Evolutionary conservation across 192 early-diverging fungal species (phyloP), one percentile per base, ranked within the genome.

Genomic region (Globomyces pollinis-pini): DNA sequence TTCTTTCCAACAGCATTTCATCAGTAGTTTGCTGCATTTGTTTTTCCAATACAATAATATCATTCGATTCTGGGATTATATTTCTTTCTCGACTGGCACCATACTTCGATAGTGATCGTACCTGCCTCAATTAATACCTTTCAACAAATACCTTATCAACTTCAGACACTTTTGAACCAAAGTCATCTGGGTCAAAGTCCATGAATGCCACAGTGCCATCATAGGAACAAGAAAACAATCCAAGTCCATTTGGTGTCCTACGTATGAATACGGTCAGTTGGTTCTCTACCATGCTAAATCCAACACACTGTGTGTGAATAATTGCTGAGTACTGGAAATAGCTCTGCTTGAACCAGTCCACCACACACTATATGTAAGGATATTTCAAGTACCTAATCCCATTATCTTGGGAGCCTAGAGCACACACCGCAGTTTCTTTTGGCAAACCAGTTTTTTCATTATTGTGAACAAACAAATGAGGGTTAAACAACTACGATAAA

Each of bases 221-320:
- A 61, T 93, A 87, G 7, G 93, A 96, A 60, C 89, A 91, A 3
- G 89, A 89, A 38, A 86, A 83, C 33, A 96, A 65, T n/a, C 64
- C 71, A 34, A 75, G 59, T 15, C 91, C 85, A 66, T 88, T 80
- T 0, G 88, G 81, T 34, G 88, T 72, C 91, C 93, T n/a, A n/a
- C n/a, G n/a, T n/a, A n/a, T n/a, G n/a, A n/a, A n/a, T n/a, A n/a
- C n/a, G n/a, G n/a, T n/a, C n/a, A n/a, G n/a, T n/a, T n/a, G n/a
- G n/a, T n/a, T n/a, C n/a, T n/a, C n/a, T n/a, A n/a, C n/a, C n/a
- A 98, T 15, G 88, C 74, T 38, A 98, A 66, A 66, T 98, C 95
- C 50, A 91, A 69, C 23, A 95, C 78, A 56, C 82, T 92, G 50
- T 89, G 88, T 1, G 83, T 57, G 63, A 98, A 98, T 3, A 91